phyloP scores from a whole-genome alignment of 2,329 filamentous ascomycete species.

The Fusarium odoratissimum region DNA sequence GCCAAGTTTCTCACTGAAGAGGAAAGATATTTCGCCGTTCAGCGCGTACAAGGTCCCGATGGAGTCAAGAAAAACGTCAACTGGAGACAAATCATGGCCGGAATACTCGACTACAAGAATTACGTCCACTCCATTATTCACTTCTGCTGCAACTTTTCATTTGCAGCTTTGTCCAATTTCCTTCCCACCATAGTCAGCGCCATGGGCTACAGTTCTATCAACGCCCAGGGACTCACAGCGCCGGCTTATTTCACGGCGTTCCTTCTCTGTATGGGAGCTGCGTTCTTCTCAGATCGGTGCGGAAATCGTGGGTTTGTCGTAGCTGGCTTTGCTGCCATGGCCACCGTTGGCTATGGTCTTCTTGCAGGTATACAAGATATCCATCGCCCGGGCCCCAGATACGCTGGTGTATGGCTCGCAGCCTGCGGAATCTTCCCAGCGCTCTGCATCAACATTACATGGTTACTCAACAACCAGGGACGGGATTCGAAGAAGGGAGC shows the following conservation, averaged over 20 bases:
- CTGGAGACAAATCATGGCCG: slow-evolving; percentile 26
- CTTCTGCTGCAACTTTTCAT: slow-evolving; percentile 39
- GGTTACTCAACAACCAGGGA: slow-evolving; percentile 32
- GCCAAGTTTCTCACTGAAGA: slow-evolving; percentile 20
- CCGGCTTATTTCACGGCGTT: slow-evolving; percentile 22
- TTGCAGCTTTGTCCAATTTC: slow-evolving; percentile 32
- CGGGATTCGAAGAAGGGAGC: slow-evolving; percentile 24
- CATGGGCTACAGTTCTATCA: slow-evolving; percentile 16
- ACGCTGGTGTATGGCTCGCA: slow-evolving; percentile 29
- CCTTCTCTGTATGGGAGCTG: slow-evolving; percentile 8
- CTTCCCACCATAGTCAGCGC: slow-evolving; percentile 25
- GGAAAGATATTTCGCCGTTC: background rate
- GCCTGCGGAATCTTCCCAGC: slow-evolving; percentile 24
- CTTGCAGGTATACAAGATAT: slow-evolving; percentile 1
- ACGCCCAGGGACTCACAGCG: slow-evolving; percentile 18
- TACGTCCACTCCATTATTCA: slow-evolving; percentile 35
- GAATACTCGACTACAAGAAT: slow-evolving; percentile 23
- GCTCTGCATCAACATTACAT: slow-evolving; percentile 16
- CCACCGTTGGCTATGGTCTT: background rate
- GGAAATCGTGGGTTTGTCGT: slow-evolving; percentile 25
- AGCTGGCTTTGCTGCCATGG: background rate
- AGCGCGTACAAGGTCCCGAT: slow-evolving; percentile 10
- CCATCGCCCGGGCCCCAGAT: background rate
- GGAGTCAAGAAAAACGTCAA: background rate
- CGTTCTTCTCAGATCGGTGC: slow-evolving; percentile 23